Conservation (phyloP, 78 protist species). For the Capsaspora owczarzaki region DNA sequence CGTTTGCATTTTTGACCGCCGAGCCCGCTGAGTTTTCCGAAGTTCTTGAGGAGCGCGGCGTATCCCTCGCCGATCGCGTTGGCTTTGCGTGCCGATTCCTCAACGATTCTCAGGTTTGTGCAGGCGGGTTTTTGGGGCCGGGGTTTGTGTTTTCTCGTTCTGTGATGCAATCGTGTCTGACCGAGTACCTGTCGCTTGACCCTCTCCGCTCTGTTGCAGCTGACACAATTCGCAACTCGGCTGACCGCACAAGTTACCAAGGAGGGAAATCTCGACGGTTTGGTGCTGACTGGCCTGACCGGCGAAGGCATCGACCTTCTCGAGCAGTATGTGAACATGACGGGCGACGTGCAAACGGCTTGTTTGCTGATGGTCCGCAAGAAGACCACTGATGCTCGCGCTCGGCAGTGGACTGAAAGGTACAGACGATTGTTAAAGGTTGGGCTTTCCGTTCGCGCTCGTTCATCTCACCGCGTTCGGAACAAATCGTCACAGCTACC, state of each 20-base stretch:
- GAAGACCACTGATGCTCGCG: not conserved
- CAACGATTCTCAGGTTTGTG: not conserved
- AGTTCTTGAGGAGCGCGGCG: slow-evolving; percentile 22
- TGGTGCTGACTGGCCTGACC: slow-evolving; percentile 62
- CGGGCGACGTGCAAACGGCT: slow-evolving; percentile 75
- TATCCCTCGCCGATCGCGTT: slow-evolving; percentile 39
- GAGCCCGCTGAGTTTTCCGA: slow-evolving; percentile 5
- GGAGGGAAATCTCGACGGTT: slow-evolving; percentile 29
- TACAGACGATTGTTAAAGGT: too few relatives aligned
- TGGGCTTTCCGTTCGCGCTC: too few relatives aligned
- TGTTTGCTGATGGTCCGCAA: slow-evolving; percentile 15
- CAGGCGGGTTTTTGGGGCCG: not conserved
- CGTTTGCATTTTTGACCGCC: slow-evolving; percentile 33
- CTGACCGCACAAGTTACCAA: not conserved
- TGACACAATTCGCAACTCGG: not conserved
- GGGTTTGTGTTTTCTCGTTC: too few relatives aligned
- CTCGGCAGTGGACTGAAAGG: not conserved
- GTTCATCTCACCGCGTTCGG: too few relatives aligned
- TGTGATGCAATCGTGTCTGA: not conserved
- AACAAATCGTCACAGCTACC: slow-evolving; percentile 43
- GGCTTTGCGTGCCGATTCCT: slow-evolving; percentile 58
- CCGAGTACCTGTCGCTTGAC: not conserved
- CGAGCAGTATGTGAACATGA: slow-evolving; percentile 57
- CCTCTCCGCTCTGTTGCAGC: not conserved
- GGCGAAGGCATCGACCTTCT: slow-evolving; percentile 31